Conservation (phyloP, 495 filamentous ascomycete genomes). For the Aspergillus kassunensis region DNA sequence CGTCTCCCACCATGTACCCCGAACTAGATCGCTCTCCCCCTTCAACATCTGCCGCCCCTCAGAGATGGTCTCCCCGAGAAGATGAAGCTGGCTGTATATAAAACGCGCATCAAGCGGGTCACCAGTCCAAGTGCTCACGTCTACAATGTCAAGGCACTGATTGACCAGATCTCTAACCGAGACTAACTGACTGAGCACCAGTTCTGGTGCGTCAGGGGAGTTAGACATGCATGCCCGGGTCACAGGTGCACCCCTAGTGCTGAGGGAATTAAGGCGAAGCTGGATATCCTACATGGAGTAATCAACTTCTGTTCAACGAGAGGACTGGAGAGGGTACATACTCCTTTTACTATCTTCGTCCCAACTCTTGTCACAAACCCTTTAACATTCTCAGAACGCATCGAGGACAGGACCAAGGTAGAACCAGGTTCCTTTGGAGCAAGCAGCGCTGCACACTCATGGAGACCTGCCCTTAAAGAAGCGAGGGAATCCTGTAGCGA, state of each 20-base stretch:
- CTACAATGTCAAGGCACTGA: slow-evolving; percentile 71
- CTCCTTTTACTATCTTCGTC: slow-evolving; percentile 70
- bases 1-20: slow-evolving; percentile 56
- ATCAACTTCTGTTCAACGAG: neutral
- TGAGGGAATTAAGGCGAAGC: slow-evolving; percentile 45
- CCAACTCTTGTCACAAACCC: slow-evolving; percentile 83
- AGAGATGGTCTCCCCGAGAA: slow-evolving; percentile 69
- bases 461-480: slow-evolving; percentile 75
- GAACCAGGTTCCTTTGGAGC: slow-evolving; percentile 76
- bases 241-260: slow-evolving; percentile 39
- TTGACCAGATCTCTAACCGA: slow-evolving; percentile 70
- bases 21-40: slow-evolving; percentile 45
- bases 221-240: slow-evolving; percentile 55
- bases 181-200: slow-evolving; percentile 64
- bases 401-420: slow-evolving; percentile 84
- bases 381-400: slow-evolving; percentile 84
- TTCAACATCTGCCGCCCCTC: slow-evolving; percentile 58
- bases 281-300: slow-evolving; percentile 44
- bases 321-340: slow-evolving; percentile 33
- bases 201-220: slow-evolving; percentile 43
- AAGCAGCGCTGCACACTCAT: slow-evolving; percentile 82
- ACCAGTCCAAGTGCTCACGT: slow-evolving; percentile 66
- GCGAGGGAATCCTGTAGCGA: slow-evolving; percentile 72
- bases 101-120: slow-evolving; percentile 57
- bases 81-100: slow-evolving; percentile 72